Evolutionary conservation across 768 basidiomycete genomes (phyloP).

Genomic region (Chalciporus piperatus): DNA sequence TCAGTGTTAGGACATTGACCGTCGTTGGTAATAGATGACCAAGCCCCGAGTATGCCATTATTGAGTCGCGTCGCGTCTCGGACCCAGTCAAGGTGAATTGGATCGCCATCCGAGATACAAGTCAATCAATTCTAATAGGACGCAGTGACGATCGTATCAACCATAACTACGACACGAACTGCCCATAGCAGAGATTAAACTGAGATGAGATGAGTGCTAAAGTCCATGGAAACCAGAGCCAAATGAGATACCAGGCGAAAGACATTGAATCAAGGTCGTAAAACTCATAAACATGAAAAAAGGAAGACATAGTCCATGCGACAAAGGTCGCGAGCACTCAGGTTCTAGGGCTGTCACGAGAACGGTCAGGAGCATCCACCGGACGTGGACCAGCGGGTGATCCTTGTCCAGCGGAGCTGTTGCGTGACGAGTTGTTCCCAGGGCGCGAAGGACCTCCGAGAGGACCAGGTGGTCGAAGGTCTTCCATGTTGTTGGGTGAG

Average conservation of each 20-base stretch:
- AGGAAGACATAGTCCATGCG: constrained; percentile 8
- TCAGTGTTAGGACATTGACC: background rate
- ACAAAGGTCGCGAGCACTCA: constrained; percentile 10
- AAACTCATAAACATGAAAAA: constrained; percentile 6
- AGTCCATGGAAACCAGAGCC: constrained; percentile 11
- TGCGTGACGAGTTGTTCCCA: constrained; percentile 40
- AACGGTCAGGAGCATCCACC: constrained; percentile 26
- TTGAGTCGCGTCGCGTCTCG: constrained; percentile 1
- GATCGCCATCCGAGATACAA: background rate
- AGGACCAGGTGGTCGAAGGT: constrained; percentile 28
- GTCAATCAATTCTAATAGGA: background rate
- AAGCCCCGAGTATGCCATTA: background rate
- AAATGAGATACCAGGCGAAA: constrained; percentile 16
- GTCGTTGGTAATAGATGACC: background rate
- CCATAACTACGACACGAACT: constrained; percentile 10
- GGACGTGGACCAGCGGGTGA: constrained; percentile 46
- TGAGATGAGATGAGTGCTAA: constrained; percentile 16
- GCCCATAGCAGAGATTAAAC: constrained; percentile 12
- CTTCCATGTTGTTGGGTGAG: constrained; percentile 36
- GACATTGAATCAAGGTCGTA: constrained; percentile 12
- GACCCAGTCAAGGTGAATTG: background rate
- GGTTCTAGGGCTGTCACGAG: constrained; percentile 26
- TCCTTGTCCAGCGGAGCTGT: constrained; percentile 50
- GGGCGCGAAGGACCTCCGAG: constrained; percentile 27
- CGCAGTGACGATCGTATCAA: constrained; percentile 1